Percentiles rank a stretch among this genome's conserved stretches.
Conservation (phyloP, 2,329 filamentous ascomycete species). For the Alternaria novae-zelandiae region DNA sequence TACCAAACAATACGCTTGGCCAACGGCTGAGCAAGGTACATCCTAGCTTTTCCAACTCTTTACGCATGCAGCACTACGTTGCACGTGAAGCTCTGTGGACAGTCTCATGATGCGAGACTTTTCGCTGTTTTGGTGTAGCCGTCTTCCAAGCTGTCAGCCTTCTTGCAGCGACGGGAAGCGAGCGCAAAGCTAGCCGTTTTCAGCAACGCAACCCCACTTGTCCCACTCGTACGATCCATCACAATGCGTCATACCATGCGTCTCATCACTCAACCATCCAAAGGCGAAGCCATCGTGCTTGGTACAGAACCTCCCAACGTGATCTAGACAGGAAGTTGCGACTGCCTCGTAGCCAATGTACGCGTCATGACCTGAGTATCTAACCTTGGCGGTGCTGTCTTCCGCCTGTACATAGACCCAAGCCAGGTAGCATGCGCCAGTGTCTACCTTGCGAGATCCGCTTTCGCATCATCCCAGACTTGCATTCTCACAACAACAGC, state of each 20-base stretch:
- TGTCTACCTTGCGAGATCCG: neutral
- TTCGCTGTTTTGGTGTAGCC: neutral
- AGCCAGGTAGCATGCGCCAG: neutral
- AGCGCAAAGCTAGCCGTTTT: neutral
- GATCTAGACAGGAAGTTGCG: neutral
- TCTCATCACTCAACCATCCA: neutral
- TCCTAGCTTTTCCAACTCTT: neutral
- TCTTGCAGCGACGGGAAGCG: neutral
- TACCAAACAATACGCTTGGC: neutral
- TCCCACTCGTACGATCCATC: neutral
- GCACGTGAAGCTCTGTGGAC: neutral
- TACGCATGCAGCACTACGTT: neutral
- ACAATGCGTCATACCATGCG: neutral
- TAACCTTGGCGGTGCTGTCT: neutral
- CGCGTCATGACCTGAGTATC: neutral
- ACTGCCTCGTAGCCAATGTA: neutral
- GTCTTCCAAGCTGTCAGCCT: neutral
- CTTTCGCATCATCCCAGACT: neutral
- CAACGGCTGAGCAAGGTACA: neutral
- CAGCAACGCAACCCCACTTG: neutral
- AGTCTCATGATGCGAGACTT: neutral
- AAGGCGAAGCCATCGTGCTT: neutral
- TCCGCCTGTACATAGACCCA: neutral
- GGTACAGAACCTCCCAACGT: neutral
- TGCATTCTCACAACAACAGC: too few species aligned